A percentile compares a stretch with the other conserved stretches of the same genome.
These are phyloP conservation scores for Neoboletus subvelutipes DNA, from an alignment of 768 basidiomycete species.

Conservation along the genomic window DNA sequence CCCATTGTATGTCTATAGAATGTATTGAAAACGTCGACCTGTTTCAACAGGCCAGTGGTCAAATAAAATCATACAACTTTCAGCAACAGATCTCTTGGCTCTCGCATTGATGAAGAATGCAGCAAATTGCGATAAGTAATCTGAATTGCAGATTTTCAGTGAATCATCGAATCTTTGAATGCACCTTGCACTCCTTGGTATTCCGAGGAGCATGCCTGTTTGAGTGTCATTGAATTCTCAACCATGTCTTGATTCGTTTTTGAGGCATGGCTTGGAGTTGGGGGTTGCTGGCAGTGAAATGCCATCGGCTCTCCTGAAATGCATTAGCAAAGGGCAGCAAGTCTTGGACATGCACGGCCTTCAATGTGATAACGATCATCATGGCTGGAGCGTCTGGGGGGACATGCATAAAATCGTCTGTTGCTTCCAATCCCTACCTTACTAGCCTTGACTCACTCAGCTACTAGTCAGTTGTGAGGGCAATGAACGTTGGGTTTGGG, in stretches of 20 bases:
- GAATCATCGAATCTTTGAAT: slow-evolving; percentile 85
- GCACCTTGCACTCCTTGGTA: slow-evolving; percentile 76
- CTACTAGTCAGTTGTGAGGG: no score
- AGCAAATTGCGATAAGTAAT: slow-evolving; percentile 81
- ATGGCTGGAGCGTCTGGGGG: no score
- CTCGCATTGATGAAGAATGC: slow-evolving; percentile 80
- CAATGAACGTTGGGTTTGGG: no score
- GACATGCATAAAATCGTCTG: no score
- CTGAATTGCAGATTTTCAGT: slow-evolving; percentile 57
- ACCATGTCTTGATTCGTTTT: slow-evolving; percentile 34
- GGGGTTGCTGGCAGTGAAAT: slow-evolving; percentile 6
- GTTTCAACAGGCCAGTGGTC: not conserved
- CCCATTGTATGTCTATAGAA: slow-evolving; percentile 31
- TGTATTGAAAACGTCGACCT: not conserved
- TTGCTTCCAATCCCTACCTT: no score
- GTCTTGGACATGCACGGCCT: not conserved
- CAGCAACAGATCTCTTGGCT: slow-evolving; percentile 74
- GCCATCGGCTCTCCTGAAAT: slow-evolving; percentile 13
- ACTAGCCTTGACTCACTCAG: no score
- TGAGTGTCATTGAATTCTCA: slow-evolving; percentile 69
- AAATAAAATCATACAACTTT: slow-evolving; percentile 37
- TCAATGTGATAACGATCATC: no score
- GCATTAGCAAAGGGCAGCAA: slow-evolving; percentile 3
- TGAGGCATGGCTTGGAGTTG: slow-evolving; percentile 11
- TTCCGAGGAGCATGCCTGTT: slow-evolving; percentile 74